Percentiles rank a stretch among this genome's conserved stretches.
Evolutionary conservation across 1,139 yeast species (phyloP).

Genomic region (Suhomyces bribrorum): DNA sequence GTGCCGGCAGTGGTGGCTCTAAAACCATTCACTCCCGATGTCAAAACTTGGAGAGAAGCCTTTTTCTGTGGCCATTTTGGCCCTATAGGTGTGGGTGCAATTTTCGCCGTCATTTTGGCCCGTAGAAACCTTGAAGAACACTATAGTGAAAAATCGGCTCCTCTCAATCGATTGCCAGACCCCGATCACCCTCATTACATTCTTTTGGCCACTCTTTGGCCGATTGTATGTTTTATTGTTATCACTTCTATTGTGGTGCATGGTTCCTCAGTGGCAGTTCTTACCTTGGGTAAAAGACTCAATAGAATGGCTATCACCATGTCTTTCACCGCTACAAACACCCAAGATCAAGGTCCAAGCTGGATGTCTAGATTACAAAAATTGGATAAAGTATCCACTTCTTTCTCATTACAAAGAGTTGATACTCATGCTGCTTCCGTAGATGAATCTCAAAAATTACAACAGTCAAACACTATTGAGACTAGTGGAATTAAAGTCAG

Average conservation of each 20-base stretch:
- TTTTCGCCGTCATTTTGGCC: slow-evolving; percentile 85
- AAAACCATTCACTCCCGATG: slow-evolving; percentile 86
- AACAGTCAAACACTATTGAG: slow-evolving; percentile 46
- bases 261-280: slow-evolving; percentile 95
- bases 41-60: slow-evolving; percentile 94
- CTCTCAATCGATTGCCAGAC: slow-evolving; percentile 56
- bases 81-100: slow-evolving; percentile 97
- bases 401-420: slow-evolving; percentile 78
- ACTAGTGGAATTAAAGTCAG: slow-evolving; percentile 70
- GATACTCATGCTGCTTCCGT: slow-evolving; percentile 48
- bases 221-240: slow-evolving; percentile 81
- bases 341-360: slow-evolving; percentile 59
- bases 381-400: slow-evolving; percentile 67
- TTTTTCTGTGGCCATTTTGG: slow-evolving; percentile 96
- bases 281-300: slow-evolving; percentile 83
- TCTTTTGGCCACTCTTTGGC: slow-evolving; percentile 82
- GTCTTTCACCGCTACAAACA: slow-evolving; percentile 75
- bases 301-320: slow-evolving; percentile 92
- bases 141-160: slow-evolving; percentile 59
- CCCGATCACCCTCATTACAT: slow-evolving; percentile 61
- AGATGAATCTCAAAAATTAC: slow-evolving; percentile 20
- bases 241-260: slow-evolving; percentile 88
- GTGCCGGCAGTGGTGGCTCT: slow-evolving; percentile 82
- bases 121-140: slow-evolving; percentile 71
- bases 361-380: slow-evolving; percentile 91